These are phyloP conservation scores for Arachis monticola DNA, from an alignment of 331 rosid genomes.

Conservation along the genomic window DNA sequence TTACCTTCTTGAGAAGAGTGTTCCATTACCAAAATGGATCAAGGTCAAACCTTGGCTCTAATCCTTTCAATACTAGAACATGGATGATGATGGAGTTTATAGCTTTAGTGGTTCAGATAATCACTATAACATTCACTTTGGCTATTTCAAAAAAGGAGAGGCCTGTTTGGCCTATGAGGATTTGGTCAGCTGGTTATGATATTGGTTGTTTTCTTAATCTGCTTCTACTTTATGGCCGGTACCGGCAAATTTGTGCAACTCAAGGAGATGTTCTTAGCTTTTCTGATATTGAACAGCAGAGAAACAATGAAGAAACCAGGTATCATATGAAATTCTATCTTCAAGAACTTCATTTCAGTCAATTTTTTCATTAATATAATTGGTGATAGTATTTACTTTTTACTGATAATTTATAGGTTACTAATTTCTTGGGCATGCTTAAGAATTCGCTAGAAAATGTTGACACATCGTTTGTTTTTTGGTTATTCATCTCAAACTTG, in stretches of 20 bases:
- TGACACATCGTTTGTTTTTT: background rate
- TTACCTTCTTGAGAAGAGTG: slow-evolving; percentile 81
- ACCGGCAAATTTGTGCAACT: slow-evolving; percentile 51
- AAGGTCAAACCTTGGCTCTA: slow-evolving; percentile 78
- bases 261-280: slow-evolving; percentile 62
- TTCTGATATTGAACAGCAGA: slow-evolving; percentile 79
- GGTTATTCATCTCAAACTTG: slow-evolving; percentile 3
- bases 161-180: slow-evolving; percentile 98
- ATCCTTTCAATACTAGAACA: slow-evolving; percentile 83
- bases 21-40: slow-evolving; percentile 96
- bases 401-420: background rate
- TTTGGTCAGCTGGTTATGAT: slow-evolving; percentile 87
- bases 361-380: slow-evolving; percentile 21
- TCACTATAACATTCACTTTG: slow-evolving; percentile 57
- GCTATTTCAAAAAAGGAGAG: slow-evolving; percentile 71
- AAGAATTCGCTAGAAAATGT: slow-evolving; percentile 12
- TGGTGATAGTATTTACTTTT: background rate
- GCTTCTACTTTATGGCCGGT: slow-evolving; percentile 78
- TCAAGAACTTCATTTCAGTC: slow-evolving; percentile 19
- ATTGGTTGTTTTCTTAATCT: slow-evolving; percentile 81
- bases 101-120: slow-evolving; percentile 72
- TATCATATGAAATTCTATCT: slow-evolving; percentile 45
- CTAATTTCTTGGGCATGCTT: slow-evolving; percentile 15
- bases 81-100: slow-evolving; percentile 86
- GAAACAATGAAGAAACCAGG: slow-evolving; percentile 80